Base-by-base conservation (phyloP, 306 rosid genomes). In the Medicago arabica region DNA sequence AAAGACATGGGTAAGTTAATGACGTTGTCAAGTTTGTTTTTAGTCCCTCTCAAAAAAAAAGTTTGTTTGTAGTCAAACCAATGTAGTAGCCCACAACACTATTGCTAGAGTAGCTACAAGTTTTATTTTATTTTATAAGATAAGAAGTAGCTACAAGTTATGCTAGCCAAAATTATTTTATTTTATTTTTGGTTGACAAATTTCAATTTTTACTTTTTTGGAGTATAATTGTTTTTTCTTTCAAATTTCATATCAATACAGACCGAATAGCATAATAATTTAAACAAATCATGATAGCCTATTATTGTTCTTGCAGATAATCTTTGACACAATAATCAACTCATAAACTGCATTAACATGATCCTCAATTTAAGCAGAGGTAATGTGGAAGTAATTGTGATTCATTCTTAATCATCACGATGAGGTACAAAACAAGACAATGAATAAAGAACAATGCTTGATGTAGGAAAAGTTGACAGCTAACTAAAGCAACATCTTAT, bases 381-480 rank as follows among this genome's bases (percentile, higher is more conserved):
- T 57, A 76, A 76, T 54, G 78, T 82, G 82, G 78, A 47, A 76
- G 50, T 28, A 23, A 23, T 23, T 2, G 31, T 34, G 57, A 23
- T 9, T 69, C 34, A 23, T 83, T 71, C 41, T 61, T 31, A 72
- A 72, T 79, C 49, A 64, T 71, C n/a, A 66, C 61, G 74, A 8
- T 75, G 51, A 44, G 81, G 72, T 69, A 68, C 82, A 77, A 69
- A 69, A 71, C 75, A 81, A 60, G 50, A 79, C 61, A 84, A 72
- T 11, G 41, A 65, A 76, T 67, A 43, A 80, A 61, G 78, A 77
- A 68, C 18, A 18, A 80, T n/a, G 59, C 65, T 71, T 70, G 72
- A 43, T 69, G 76, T 75, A 31, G 72, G 54, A 68, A 84, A 78
- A 84, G 87, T 84, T 76, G 82, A 77, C 85, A 84, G 85, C 85